Base-by-base conservation (phyloP, 805 yeast genomes). In the Candida krabiensis region DNA sequence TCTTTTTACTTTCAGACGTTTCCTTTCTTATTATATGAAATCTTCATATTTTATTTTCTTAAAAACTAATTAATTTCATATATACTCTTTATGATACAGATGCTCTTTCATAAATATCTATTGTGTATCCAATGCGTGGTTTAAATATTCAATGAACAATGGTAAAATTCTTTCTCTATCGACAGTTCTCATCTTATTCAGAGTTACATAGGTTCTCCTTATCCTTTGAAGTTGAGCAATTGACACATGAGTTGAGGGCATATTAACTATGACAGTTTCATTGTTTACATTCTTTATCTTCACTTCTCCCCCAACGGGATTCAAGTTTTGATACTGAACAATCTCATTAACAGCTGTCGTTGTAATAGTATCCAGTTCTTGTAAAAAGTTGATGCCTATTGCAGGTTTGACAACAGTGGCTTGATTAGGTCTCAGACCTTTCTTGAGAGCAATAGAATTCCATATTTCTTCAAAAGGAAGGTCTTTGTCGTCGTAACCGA, bases 321-420 rank as follows among this genome's bases (percentile, higher is more conserved):
- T 67, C 33, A 77, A 62, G 46, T 79, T 78, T 53, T 82, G 86
- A 46, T 79, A 74, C 41, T 80, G 83, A 40, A 83, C 60, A 13
- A 86, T 70, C 38, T 77, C 77, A 38, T 70, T 70, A 3, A 86
- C 73, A 11, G 89, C 83, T 3, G 67, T 67, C 41, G 77, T 78
- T 0, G 97, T 86, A 41, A 72, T 71, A 37, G 70, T 72, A 57
- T 90, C 97, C 32, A 91, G 69, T 45, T 84, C 81, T 53, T 85
- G 90, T 24, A 89, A 64, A 53, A 84, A 90, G 59, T 86, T 79
- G 12, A 82, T 74, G 6, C 84, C 80, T 0, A 85, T 72, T 0
- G 95, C 90, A 1, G 95, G 86, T 56, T 86, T 88, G 29, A 87
- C 63, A 24, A 84, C 63, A 0, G 97, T 90, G 3, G 96, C 95